Evolutionary conservation across 1,284 basidiomycete genomes (phyloP), one percentile per base, ranked within the genome.

Genomic region (Cutaneotrichosporon sp.): DNA sequence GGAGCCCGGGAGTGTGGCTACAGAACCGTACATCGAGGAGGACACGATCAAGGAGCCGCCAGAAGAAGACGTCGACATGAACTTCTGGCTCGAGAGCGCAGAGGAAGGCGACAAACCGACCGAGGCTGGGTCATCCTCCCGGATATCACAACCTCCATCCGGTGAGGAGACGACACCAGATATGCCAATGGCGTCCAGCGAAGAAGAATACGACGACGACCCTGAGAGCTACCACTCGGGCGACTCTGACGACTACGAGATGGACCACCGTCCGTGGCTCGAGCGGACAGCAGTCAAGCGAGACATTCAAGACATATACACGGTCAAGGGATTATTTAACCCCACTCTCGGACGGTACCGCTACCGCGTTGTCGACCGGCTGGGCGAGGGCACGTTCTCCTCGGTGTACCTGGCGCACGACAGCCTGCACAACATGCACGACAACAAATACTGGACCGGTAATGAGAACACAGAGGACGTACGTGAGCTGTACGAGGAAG

Each of bases 361-460:
- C 69, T 99, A 97, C 83, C 85, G 84, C 64, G 84, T 98, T 30
- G 81, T 98, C 31, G 96, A 98, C 81, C 86, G 94, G 7, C 85
- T 99, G 0, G 96, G 96, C 16, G 97, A 96, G 67, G 86, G 96
- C 30, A 99, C 96, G 2, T 99, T 99, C 81, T 98, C 96, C 0
- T 95, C 94, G 10, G 96, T 99, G 11, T 99, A 98, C 85, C 97
- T 99, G 74, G 96, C 95, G 0, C 82, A 95, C 69, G 96, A 99
- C 80, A 75, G 90, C 42, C 82, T 86, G 64, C 86, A 90, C 72
- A 78, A 84, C 50, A 88, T 87, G 64, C 95, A 89, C 86, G 85
- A 93, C 80, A 97, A 98, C 77, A 73, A 81, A 10, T 83, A 86
- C 21, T 97, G 96, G 95, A 85, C 85, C 83, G n/a, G 80, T 82